These are phyloP conservation scores for Rhizopogon rudus DNA, from an alignment of 768 basidiomycete genomes.

Conservation along the genomic window DNA sequence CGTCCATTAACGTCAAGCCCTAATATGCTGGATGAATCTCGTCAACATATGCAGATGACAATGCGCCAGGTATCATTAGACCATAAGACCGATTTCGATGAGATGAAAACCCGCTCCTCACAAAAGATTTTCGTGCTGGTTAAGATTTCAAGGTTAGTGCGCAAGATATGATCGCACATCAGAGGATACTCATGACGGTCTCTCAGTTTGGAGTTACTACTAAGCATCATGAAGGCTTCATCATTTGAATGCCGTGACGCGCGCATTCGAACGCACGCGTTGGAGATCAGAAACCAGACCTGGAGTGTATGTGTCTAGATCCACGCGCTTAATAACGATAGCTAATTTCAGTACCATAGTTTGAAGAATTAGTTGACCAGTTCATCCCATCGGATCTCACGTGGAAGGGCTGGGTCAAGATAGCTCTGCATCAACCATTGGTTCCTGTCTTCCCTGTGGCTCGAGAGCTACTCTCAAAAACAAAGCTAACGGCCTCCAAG, in stretches of 20 bases:
- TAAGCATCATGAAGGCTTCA: conserved; percentile 78
- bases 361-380: conserved; percentile 74
- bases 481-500: conserved; percentile 55
- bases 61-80: not conserved
- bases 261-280: conserved; percentile 70
- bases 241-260: conserved; percentile 83
- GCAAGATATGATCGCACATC: not conserved
- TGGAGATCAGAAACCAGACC: conserved; percentile 80
- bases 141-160: conserved; percentile 58
- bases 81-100: conserved; percentile 56
- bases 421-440: conserved; percentile 77
- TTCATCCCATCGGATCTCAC: conserved; percentile 75
- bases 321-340: conserved; percentile 3
- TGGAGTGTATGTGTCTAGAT: conserved; percentile 57
- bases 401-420: conserved; percentile 80
- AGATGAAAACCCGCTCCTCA: conserved; percentile 77
- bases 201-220: conserved; percentile 58
- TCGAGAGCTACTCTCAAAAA: conserved; percentile 72
- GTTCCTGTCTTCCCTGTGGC: conserved; percentile 77
- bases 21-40: conserved; percentile 16
- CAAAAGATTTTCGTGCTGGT: conserved; percentile 84
- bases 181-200: conserved; percentile 6
- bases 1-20: conserved; percentile 12
- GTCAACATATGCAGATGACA: conserved; percentile 11
- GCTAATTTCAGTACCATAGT: conserved; percentile 34